A percentile compares a stretch with the other conserved stretches of the same genome.
phyloP scores from a whole-genome alignment of 305 asterid genomes.

The Fraxinus xanthoxyloides region DNA sequence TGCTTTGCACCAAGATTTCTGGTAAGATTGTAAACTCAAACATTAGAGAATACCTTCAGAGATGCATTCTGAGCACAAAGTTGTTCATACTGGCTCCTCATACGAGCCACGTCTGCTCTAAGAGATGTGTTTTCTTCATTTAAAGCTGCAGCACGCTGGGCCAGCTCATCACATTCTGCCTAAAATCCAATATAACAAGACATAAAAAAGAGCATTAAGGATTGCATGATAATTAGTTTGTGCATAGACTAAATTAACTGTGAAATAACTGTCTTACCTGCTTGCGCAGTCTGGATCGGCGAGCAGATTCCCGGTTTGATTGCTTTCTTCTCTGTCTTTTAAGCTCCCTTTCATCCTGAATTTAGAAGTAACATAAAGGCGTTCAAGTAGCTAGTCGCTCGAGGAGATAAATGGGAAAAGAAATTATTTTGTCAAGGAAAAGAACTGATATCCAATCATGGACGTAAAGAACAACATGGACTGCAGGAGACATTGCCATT shows the following conservation, averaged over 20 bases:
- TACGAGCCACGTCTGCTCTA: slow-evolving; percentile 67
- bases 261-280: slow-evolving; percentile 47
- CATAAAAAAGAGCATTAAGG: slow-evolving; percentile 6
- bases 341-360: slow-evolving; percentile 95
- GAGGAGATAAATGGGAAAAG: neutral
- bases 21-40: neutral
- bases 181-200: slow-evolving; percentile 26
- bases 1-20: neutral
- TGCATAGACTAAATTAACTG: neutral
- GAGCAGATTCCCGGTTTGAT: slow-evolving; percentile 98
- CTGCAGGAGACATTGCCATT: neutral
- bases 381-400: slow-evolving; percentile 8
- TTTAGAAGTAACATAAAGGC: slow-evolving; percentile 19
- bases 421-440: neutral
- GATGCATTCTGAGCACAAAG: slow-evolving; percentile 72
- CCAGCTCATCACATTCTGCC: slow-evolving; percentile 94
- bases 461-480: neutral
- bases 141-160: slow-evolving; percentile 68
- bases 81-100: slow-evolving; percentile 68
- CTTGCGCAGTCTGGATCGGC: slow-evolving; percentile 89
- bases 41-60: slow-evolving; percentile 59
- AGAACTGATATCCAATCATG: neutral
- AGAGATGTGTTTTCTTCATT: slow-evolving; percentile 78
- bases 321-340: slow-evolving; percentile 95
- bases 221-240: neutral